Conservation (phyloP, 306 rosid species). For the Casuarina cunninghamiana region DNA sequence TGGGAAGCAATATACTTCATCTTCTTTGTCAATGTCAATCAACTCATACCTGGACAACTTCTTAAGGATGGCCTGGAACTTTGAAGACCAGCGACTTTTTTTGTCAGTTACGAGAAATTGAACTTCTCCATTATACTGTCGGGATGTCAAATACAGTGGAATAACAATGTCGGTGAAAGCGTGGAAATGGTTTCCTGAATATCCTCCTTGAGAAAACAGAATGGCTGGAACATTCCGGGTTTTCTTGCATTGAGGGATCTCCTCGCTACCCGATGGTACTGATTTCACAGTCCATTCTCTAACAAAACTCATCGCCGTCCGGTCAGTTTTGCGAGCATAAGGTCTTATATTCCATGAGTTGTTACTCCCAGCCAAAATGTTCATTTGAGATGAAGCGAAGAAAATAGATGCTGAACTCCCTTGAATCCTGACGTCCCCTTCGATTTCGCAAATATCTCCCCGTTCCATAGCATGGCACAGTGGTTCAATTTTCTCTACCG, state of each 20-base stretch:
- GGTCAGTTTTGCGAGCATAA: constrained; percentile 68
- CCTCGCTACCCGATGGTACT: constrained; percentile 9
- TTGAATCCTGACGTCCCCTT: constrained; percentile 46
- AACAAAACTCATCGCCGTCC: constrained; percentile 47
- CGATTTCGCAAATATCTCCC: constrained; percentile 64
- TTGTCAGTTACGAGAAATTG: constrained; percentile 54
- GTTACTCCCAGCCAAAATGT: constrained; percentile 29
- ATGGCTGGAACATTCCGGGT: constrained; percentile 65
- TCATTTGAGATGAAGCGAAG: constrained; percentile 35
- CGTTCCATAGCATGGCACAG: constrained; percentile 48
- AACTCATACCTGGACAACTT: constrained; percentile 47
- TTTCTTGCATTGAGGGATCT: constrained; percentile 48
- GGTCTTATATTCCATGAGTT: constrained; percentile 65
- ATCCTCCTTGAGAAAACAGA: constrained; percentile 72
- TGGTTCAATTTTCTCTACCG: constrained; percentile 36
- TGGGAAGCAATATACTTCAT: constrained; percentile 73
- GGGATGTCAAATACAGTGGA: constrained; percentile 69
- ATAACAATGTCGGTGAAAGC: constrained; percentile 73
- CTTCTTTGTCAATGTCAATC: constrained; percentile 56
- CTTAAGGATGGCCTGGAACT: constrained; percentile 46
- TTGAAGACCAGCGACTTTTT: constrained; percentile 48
- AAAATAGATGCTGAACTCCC: constrained; percentile 57
- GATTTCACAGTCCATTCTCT: constrained; percentile 64
- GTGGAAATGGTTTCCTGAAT: constrained; percentile 82
- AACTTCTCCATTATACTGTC: constrained; percentile 69